Base-by-base conservation (phyloP, 768 basidiomycete species). In the Heimioporus sp. region DNA sequence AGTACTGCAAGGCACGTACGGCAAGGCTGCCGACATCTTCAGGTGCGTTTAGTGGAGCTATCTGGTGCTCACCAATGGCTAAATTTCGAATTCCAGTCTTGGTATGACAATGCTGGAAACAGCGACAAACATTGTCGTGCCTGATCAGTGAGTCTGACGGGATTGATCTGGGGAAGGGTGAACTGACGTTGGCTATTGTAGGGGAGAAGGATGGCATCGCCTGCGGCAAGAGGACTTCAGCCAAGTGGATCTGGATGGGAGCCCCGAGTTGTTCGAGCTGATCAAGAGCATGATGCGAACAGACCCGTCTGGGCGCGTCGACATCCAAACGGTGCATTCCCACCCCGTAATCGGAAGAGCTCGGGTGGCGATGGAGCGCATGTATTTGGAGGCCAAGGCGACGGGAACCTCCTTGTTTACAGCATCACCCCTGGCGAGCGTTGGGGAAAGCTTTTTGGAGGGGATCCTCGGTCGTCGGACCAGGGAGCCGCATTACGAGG, bases 51-150 rank as follows among this genome's bases (percentile, higher is more conserved):
- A 28, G 40, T 28, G 19, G 32, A 42, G 10, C 2, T 43, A 20
- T 32, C 48, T 17, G 31, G 10, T 24, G 32, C 28, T 17, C 31
- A 19, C 44, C 16, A 20, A 46, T 54, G 17, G 40, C 49, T 51
- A 53, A 42, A 56, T 56, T 46, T 36, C 51, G 54, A 60, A 54
- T 39, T 62, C 48, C 66, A 95, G 95, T 73, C 81, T 99, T 66
- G 97, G 97, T 50, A 90, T 98, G 81, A 90, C 91, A 56, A 85
- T 98, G 73, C 81, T 99, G 48, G 97, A 99, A 78, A 87, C 92
- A 49, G 90, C 95, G 47, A 82, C 92, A 56, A 99, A 99, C 66
- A 93, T 98, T 63, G 83, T 97, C 46, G 92, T 99, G 42, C 97
- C 97, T 71, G 93, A 94, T 73, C 94, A 90, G 92, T 92, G 65